Conservation (phyloP, 208 protist genomes). For the Crithidia brevicula region DNA sequence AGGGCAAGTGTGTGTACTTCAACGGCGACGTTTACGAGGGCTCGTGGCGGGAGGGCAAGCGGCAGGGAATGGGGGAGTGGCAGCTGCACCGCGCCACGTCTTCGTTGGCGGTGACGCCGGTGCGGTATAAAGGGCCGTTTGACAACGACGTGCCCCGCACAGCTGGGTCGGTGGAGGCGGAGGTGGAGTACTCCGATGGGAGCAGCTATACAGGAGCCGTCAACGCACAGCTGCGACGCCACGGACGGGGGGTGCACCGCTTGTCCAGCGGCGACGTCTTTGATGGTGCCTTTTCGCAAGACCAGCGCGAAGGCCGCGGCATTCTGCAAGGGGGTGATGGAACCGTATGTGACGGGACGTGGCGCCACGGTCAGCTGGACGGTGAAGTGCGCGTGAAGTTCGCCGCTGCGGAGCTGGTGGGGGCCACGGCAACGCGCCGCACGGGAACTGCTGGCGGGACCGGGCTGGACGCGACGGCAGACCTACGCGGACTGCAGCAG, state of each 20-base stretch:
- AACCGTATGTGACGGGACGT: conserved; percentile 58
- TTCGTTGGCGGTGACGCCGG: conserved; percentile 11
- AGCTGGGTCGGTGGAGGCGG: conserved; percentile 24
- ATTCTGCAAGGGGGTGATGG: conserved; percentile 45
- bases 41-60: conserved; percentile 61
- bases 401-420: neutral
- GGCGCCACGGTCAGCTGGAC: conserved; percentile 52
- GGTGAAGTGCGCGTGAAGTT: conserved; percentile 40
- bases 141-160: conserved; percentile 42
- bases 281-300: conserved; percentile 53
- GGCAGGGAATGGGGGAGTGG: conserved; percentile 69
- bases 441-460: neutral
- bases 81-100: conserved; percentile 28
- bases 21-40: conserved; percentile 84
- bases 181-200: conserved; percentile 72
- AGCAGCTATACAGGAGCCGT: conserved; percentile 60
- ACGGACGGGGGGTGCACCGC: conserved; percentile 63
- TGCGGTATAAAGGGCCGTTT: conserved; percentile 68
- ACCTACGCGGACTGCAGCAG: conserved; percentile 16
- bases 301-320: conserved; percentile 60
- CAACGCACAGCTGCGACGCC: conserved; percentile 47
- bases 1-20: conserved; percentile 68
- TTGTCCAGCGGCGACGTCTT: conserved; percentile 62
- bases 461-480: neutral
- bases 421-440: neutral